Evolutionary conservation across 208 protist species (phyloP).

Genomic region (Tritrichomonas foetus): DNA sequence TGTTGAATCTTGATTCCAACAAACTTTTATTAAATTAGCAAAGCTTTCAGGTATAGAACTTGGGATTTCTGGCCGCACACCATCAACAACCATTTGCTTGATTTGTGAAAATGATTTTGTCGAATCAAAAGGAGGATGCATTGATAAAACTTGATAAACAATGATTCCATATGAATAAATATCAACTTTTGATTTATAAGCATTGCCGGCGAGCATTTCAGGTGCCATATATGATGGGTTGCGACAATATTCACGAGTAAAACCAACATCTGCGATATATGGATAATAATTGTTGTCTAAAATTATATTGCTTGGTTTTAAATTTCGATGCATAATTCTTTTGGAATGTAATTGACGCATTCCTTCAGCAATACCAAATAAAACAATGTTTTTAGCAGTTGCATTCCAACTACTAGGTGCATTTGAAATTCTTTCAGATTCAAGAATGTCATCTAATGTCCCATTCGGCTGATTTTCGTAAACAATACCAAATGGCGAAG

Average conservation of each 20-base stretch:
- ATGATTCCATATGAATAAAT: slow-evolving; percentile 62
- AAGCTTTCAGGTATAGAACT: neutral
- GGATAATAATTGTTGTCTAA: slow-evolving; percentile 38
- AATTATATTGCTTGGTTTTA: slow-evolving; percentile 62
- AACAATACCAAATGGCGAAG: neutral
- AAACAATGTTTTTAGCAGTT: neutral
- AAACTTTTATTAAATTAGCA: neutral
- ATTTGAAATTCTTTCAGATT: slow-evolving; percentile 30
- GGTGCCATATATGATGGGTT: slow-evolving; percentile 62
- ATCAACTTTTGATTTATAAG: slow-evolving; percentile 55
- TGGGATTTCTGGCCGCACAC: neutral
- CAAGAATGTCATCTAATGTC: slow-evolving; percentile 40
- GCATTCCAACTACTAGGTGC: neutral
- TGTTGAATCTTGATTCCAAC: neutral
- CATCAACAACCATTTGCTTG: neutral
- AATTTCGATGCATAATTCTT: neutral
- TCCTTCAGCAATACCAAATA: neutral
- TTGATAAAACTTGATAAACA: slow-evolving; percentile 56
- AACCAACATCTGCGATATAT: slow-evolving; percentile 62
- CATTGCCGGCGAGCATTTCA: slow-evolving; percentile 40
- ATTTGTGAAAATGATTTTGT: too few relatives aligned
- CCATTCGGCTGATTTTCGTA: neutral
- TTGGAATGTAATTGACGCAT: neutral
- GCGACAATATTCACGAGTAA: slow-evolving; percentile 51
- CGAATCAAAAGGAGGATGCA: slow-evolving; percentile 53